A percentile compares a stretch with the other conserved stretches of the same genome.
phyloP scores from a whole-genome alignment of 148 eudicot species.

The Amaranthus hypochondriacus region DNA sequence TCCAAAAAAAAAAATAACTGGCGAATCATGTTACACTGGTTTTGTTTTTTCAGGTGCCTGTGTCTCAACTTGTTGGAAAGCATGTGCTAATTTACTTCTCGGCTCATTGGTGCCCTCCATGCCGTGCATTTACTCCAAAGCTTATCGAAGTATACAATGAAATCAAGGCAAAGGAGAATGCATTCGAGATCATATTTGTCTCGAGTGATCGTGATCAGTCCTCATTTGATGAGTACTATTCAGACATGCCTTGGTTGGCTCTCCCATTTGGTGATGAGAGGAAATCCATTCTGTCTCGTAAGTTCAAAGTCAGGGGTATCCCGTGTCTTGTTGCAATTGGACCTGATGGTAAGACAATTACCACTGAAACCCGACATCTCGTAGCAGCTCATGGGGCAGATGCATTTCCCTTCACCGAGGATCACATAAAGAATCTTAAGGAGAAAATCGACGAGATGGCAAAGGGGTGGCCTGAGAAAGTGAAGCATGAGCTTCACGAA shows the following conservation, averaged over 20 bases:
- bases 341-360: slow-evolving; percentile 40
- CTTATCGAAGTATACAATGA: slow-evolving; percentile 41
- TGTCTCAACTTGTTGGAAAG: slow-evolving; percentile 54
- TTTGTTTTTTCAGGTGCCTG: slow-evolving; percentile 36
- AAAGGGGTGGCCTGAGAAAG: slow-evolving; percentile 43
- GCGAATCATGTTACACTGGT: not conserved
- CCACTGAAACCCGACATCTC: slow-evolving; percentile 39
- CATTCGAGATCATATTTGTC: slow-evolving; percentile 45
- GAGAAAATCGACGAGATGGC: slow-evolving; percentile 33
- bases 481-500: slow-evolving; percentile 35
- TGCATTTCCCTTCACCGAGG: slow-evolving; percentile 59
- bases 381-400: slow-evolving; percentile 39
- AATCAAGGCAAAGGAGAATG: slow-evolving; percentile 46
- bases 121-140: slow-evolving; percentile 51
- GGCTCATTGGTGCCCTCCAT: slow-evolving; percentile 64
- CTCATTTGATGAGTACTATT: slow-evolving; percentile 39
- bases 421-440: slow-evolving; percentile 31
- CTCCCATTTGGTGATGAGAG: slow-evolving; percentile 56
- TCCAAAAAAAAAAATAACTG: not conserved
- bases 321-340: slow-evolving; percentile 46
- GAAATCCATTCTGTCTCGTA: slow-evolving; percentile 29
- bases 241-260: slow-evolving; percentile 58
- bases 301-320: slow-evolving; percentile 42
- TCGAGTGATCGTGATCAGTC: slow-evolving; percentile 47
- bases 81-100: slow-evolving; percentile 55